Conservation (phyloP, 768 basidiomycete species). For the Galerina marginata region DNA sequence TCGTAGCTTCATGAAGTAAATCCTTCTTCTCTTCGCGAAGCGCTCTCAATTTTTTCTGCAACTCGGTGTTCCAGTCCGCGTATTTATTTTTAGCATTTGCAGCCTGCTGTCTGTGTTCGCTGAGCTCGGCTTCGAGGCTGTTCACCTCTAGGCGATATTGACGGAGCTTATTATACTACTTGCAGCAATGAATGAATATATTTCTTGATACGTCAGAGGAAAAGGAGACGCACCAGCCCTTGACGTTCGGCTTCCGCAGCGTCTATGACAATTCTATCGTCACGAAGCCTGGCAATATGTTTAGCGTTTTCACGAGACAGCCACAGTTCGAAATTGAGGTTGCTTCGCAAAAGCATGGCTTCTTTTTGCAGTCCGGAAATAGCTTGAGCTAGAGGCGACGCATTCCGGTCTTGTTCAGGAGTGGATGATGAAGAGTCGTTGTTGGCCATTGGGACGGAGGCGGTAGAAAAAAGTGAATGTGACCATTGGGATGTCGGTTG, state of each 20-base stretch:
- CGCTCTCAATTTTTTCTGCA: constrained; percentile 76
- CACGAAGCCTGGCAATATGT: constrained; percentile 81
- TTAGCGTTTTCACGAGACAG: constrained; percentile 79
- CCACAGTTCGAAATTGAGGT: constrained; percentile 88
- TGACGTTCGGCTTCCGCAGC: constrained; percentile 84
- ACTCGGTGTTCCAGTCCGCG: constrained; percentile 80
- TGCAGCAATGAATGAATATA: constrained; percentile 2
- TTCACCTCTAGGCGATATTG: constrained; percentile 75
- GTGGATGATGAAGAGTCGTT: constrained; percentile 15
- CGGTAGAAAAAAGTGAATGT: constrained; percentile 43
- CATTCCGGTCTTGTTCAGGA: constrained; percentile 32
- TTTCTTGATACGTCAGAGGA: neutral
- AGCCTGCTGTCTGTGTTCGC: constrained; percentile 75
- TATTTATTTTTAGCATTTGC: constrained; percentile 78
- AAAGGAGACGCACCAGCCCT: constrained; percentile 61
- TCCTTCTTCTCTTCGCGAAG: constrained; percentile 80
- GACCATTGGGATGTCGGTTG: constrained; percentile 61
- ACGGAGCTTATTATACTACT: constrained; percentile 80
- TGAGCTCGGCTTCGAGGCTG: constrained; percentile 69
- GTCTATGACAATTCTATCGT: constrained; percentile 72
- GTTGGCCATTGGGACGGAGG: constrained; percentile 16
- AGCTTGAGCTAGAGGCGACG: constrained; percentile 62
- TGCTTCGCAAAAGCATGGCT: constrained; percentile 73
- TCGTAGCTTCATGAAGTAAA: constrained; percentile 74
- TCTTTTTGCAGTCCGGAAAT: constrained; percentile 79